Base-by-base conservation (phyloP, 2,329 filamentous ascomycete species). In the Fusarium floridanum region DNA sequence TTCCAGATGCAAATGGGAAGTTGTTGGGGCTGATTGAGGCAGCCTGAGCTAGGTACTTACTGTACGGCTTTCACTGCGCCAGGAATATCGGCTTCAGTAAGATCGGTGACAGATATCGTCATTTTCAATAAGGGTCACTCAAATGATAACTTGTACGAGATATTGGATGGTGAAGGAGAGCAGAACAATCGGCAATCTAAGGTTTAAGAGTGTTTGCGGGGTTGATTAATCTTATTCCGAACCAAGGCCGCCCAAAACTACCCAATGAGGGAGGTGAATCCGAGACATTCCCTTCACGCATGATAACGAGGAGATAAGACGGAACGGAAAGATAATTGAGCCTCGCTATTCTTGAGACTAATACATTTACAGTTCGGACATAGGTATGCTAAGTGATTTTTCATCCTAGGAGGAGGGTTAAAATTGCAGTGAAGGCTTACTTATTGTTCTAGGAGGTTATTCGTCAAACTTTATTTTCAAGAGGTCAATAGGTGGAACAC, bases 21-120 rank as follows among this genome's bases (percentile, higher is more conserved):
- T 24, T 12, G 14, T 16, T 24, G 1, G 0, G 12, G 7, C 7
- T 17, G 1, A 14, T 48, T 48, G 7, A 48, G n/a, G 2, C 41
- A 45, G 22, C 2, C 12, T 2, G 17, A 12, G 16, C 5, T 12
- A 1, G 16, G 16, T 2, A 70, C 79, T 69, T 64, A 81, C 80
- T 94, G 92, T 57, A 93, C 90, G 53, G 90, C 91, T 43, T 88
- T 86, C 61, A 93, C 88, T 24, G 90, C 90, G 9, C 88, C 89
- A 29, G 91, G 87, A 62, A 93, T 92, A 74, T 93, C 91, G 59
- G 81, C 78, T 74, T 89, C 85, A 2, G 85, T 86, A 76, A 93
- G 86, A 10, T 84, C 86, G 6, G 85, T 83, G 67, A 93, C 87
- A 71, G 88, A 80, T 78, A 93, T 87, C 6, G 83, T 76, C 88